Evolutionary conservation across 306 rosid genomes (phyloP), one percentile per base, ranked within the genome.

Genomic region (Heteromeles arbutifolia): DNA sequence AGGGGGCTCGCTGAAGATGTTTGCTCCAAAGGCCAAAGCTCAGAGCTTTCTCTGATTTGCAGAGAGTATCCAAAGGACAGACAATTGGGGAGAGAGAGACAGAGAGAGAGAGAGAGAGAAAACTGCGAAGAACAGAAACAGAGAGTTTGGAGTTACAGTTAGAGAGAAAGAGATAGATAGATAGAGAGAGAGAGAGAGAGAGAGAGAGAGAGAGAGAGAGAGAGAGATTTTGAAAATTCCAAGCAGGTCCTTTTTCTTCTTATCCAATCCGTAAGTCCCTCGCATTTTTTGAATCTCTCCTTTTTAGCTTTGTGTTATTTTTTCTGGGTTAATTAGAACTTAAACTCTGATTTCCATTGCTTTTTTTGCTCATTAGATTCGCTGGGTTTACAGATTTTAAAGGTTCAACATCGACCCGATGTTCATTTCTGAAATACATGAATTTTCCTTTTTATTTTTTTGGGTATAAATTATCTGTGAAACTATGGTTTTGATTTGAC

Each of bases 251-350:
- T 75, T 41, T 85, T 81, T 74, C 88, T 84, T 80, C 88, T 85
- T 88, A 82, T 88, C 91, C 89, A 84, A 82, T 79, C 85, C 80
- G 91, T 87, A 82, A 84, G 85, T 87, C 78, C 66, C 83, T 82
- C 67, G 75, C 89, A 65, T 85, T 84, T 82, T 76, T 84, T 82
- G 72, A 76, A 72, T 52, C 73, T 62, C 63, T 24, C 5, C 2
- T 57, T 15, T n/a, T 65, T 12, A 17, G 3, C n/a, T 65, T 8
- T 67, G 53, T 53, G 53, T 53, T 41, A 8, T 52, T 67, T 24
- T 39, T 66, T 73, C 61, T 25, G 28, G 17, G 13, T 39, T 17
- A 25, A 32, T 62, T 44, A n/a, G 44, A 70, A 34, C 4, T n/a
- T 5, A 4, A 19, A 7, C 22, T 53, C 18, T 57, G 63, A 18